Base-by-base conservation (phyloP, 1,139 yeast genomes). In the Hyphopichia fennica region DNA sequence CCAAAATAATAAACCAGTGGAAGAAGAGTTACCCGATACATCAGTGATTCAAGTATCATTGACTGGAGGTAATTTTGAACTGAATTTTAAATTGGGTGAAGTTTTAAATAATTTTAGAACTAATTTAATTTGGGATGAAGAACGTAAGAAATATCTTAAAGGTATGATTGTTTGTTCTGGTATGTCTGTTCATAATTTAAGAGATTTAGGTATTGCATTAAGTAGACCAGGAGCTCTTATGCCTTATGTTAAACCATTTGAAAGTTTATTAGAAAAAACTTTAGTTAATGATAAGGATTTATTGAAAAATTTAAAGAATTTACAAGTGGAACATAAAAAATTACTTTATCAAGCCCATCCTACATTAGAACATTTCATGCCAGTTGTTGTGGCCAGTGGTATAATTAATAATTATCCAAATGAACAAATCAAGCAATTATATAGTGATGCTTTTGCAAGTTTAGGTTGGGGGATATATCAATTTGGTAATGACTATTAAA, bases 151-250 rank as follows among this genome's bases (percentile, higher is more conserved):
- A 19, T 56, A 65, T 42, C 53, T 65, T 69, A 77, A 52, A 67
- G 87, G 63, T 34, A 67, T 57, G 60, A 52, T 87, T 4, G 57
- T 87, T 4, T 75, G 82, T 44, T 84, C 91, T 0, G 95, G 95
- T 2, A 84, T 85, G 87, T 70, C 87, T 6, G 95, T 86, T 14
- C 95, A 87, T 61, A 87, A 87, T 52, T 69, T 87, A 38, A 53
- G 79, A 33, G 91, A 86, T 47, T 35, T 81, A 18, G 65, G 75
- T 11, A 29, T 34, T 23, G 48, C 58, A 4, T 45, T 53, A 22
- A 35, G 42, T 9, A 42, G 45, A 20, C 54, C 56, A 2, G 62
- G 58, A 2, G 53, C 53, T 34, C 54, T 64, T 2, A 51, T 74
- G 56, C 77, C 83, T 0, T 84, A 84, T 51, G 76, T 68, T 5